Base-by-base conservation (phyloP, 2,329 filamentous ascomycete species). In the Neonectria magnoliae region DNA sequence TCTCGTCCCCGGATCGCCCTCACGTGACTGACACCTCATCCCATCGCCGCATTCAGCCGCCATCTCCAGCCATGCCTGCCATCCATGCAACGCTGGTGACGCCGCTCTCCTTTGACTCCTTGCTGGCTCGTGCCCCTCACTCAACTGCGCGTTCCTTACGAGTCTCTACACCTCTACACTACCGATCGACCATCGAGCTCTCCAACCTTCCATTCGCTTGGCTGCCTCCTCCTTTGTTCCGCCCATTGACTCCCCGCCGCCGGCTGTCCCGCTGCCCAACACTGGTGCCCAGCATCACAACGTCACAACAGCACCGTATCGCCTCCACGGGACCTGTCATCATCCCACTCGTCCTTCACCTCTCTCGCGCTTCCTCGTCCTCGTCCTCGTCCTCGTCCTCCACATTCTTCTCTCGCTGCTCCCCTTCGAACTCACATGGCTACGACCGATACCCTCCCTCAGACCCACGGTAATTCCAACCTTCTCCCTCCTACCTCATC, bases 401-500 rank as follows among this genome's bases (percentile, higher is more conserved):
- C 36, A 8, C 36, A 31, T 50, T 20, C 20, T 25, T 54, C 48
- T 8, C 11, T 55, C 50, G 53, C 48, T 60, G 65, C 59, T 60
- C 64, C n/a, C 36, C 44, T 41, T 50, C 22, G 14, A 50, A 50
- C 33, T n/a, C 56, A 31, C 57, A 75, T 75, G 73, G 73, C 73
- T 65, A 75, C 73, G 57, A 73, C 73, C 59, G 73, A 75, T 52
- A 54, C 68, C 16, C 60, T 73, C 33, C 29, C 71, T 67, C 72
- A 68, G 55, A 59, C 74, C 45, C 72, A 74, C 57, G 73, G 73
- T 75, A 60, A 33, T 66, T 65, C 62, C 22, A 38, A 27, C n/a
- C 38, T 59, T 27, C 38, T 13, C 31, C 20, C 50, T 51, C 14
- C 16, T 18, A 14, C 50, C 36, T 55, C 22, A 3, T 45, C 41